These are phyloP conservation scores for Coemansia sp. DNA, from an alignment of 192 early-diverging fungal genomes.

Conservation along the genomic window DNA sequence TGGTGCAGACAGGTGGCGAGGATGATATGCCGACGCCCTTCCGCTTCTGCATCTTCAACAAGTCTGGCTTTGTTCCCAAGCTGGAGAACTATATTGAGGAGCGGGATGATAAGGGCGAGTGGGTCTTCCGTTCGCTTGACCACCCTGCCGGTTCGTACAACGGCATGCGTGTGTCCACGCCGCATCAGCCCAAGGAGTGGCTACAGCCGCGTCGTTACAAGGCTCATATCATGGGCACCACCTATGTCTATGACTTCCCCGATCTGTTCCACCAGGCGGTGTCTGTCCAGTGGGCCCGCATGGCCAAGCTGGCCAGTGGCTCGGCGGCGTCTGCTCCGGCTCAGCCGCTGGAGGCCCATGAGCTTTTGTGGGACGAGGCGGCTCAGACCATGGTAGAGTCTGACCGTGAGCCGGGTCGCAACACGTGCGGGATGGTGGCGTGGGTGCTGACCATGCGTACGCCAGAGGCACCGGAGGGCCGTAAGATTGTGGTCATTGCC, in stretches of 20 bases:
- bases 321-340: constrained; percentile 49
- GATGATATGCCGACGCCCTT: constrained; percentile 67
- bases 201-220: constrained; percentile 96
- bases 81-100: constrained; percentile 91
- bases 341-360: constrained; percentile 67
- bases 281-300: constrained; percentile 70
- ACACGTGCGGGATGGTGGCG: constrained; percentile 95
- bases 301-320: constrained; percentile 18
- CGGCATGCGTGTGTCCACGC: constrained; percentile 69
- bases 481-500: constrained; percentile 87
- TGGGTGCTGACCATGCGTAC: constrained; percentile 86
- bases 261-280: constrained; percentile 90
- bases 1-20: constrained; percentile 64
- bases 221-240: constrained; percentile 96
- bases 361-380: constrained; percentile 83
- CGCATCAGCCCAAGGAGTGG: constrained; percentile 90
- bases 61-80: constrained; percentile 87
- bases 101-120: constrained; percentile 72
- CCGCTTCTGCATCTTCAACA: constrained; percentile 87
- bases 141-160: constrained; percentile 75
- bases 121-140: constrained; percentile 81
- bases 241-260: constrained; percentile 98
- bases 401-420: constrained; percentile 76
- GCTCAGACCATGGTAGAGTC: constrained; percentile 63
- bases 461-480: constrained; percentile 88